Base-by-base conservation (phyloP, 2,329 filamentous ascomycete species). In the Sarocladiaceae sp. region DNA sequence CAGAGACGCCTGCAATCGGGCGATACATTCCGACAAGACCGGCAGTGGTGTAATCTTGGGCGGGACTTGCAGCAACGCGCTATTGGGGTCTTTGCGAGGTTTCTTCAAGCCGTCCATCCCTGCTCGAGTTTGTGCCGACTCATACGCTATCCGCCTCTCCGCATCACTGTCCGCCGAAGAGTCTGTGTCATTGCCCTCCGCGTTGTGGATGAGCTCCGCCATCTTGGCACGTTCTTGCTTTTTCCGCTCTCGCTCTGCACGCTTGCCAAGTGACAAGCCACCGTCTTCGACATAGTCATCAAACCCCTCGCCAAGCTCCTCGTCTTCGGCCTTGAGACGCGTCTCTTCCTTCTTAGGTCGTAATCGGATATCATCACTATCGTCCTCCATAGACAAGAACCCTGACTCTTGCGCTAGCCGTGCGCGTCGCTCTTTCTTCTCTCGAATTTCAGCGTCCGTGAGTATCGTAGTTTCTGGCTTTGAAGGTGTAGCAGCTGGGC, bases 261-360 rank as follows among this genome's bases (percentile, higher is more conserved):
- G 86, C 49, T 76, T 80, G 26, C 89, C 88, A 0, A 96, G 71
- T 1, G 86, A 78, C 9, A 96, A 78, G 6, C 80, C 79, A 7
- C 86, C 88, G 58, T 95, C 88, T 32, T 93, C 86, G 7, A 93
- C 87, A 55, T 87, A 95, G 45, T 91, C 84, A 48, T 97, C 91
- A 54, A 95, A 97, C 0, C 89, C 90, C 65, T 97, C 93, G 29
- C 86, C 87, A 0, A 96, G 76, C 56, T 97, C 88, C 59, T 97
- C 91, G 54, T 97, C 91, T 26, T 96, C 89, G 33, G 75, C 78
- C 5, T 89, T 76, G 2, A 97, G 74, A 2, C 91, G 77, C 5
- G 84, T 85, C 49, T 89, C 76, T 26, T 79, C 76, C 51, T 84
- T 80, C 54, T 82, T 79, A 51, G 79, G 78, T 15, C 51, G 64